These are phyloP conservation scores for Globisporangium cylindrosporum DNA, from an alignment of 352 stramenopile species.

Conservation along the genomic window DNA sequence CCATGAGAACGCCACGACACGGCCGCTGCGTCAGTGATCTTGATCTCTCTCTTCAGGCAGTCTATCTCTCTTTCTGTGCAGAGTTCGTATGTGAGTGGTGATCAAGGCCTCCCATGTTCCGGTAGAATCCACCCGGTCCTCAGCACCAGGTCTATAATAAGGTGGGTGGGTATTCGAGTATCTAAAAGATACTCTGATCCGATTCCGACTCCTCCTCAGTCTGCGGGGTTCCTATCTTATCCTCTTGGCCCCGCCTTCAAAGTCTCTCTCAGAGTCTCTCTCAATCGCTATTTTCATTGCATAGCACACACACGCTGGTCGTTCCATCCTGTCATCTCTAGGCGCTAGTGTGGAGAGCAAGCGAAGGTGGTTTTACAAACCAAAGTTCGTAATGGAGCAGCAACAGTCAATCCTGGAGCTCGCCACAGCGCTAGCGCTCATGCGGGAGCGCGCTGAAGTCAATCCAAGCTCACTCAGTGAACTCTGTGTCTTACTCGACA, in stretches of 20 bases:
- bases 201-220: not conserved
- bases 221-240: not conserved
- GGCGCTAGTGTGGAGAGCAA: not conserved
- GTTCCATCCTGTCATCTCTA: not conserved
- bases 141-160: not conserved
- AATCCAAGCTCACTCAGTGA: conserved; percentile 5
- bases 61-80: not conserved
- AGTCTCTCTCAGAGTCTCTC: not conserved
- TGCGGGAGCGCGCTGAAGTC: conserved; percentile 18
- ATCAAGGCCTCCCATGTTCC: too few species aligned
- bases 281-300: not conserved
- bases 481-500: conserved; percentile 30
- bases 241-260: not conserved
- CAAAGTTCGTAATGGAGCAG: conserved; percentile 16
- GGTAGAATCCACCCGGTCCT: too few species aligned
- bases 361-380: not conserved
- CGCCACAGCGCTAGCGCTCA: conserved; percentile 33
- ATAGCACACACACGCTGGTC: not conserved
- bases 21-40: not conserved
- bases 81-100: too few species aligned
- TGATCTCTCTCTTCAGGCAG: not conserved
- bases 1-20: not conserved
- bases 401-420: conserved; percentile 42
- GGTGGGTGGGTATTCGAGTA: not conserved
- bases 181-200: not conserved